phyloP scores from a whole-genome alignment of 805 yeast species.

The Candida coleopterorum region DNA sequence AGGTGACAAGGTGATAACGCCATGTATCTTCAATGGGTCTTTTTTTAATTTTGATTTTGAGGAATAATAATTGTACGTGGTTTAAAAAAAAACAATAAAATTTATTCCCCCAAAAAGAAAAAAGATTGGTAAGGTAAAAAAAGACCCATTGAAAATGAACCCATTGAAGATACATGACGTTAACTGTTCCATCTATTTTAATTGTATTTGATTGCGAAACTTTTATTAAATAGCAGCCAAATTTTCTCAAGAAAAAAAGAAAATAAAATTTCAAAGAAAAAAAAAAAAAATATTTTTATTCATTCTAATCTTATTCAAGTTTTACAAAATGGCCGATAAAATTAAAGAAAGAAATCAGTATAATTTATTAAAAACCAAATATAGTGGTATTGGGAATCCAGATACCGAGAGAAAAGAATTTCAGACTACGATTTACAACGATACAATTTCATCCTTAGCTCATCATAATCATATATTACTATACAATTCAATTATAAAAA shows the following conservation, averaged over 20 bases:
- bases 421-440: conserved; percentile 60
- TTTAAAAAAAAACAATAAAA: no score
- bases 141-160: no score
- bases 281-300: not conserved
- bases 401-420: conserved; percentile 69
- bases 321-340: conserved; percentile 35
- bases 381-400: conserved; percentile 73
- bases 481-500: conserved; percentile 50
- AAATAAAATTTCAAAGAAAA: not conserved
- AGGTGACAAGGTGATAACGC: no score
- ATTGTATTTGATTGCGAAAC: no score
- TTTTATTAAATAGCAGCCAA: not conserved
- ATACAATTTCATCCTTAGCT: conserved; percentile 57
- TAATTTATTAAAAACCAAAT: conserved; percentile 40
- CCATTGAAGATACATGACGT: no score
- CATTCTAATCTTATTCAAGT: not conserved
- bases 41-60: no score
- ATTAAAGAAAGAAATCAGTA: conserved; percentile 34
- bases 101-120: no score
- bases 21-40: no score
- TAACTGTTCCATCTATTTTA: no score
- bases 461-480: conserved; percentile 53
- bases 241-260: not conserved
- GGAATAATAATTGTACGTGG: no score
- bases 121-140: no score